Evolutionary conservation across 768 basidiomycete genomes (phyloP), one percentile per base, ranked within the genome.

Genomic region (Phanerodontia chrysosporium): DNA sequence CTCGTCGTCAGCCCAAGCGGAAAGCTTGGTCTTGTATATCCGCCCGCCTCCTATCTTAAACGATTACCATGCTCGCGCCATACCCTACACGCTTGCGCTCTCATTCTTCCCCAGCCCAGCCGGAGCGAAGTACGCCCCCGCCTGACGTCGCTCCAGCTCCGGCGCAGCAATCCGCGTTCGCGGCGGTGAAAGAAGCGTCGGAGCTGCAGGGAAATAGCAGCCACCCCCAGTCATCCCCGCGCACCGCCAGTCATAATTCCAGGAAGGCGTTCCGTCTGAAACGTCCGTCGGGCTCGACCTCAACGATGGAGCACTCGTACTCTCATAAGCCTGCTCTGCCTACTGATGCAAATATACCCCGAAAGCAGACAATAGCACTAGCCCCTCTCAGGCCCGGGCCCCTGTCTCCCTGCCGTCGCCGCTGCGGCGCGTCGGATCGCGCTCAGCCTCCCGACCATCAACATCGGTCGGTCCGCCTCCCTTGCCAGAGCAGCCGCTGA

Each of bases 241-340:
- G 62, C 27, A 61, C 55, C 45, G 55, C 45, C 55, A 45, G 55
- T 57, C 39, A 52, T 25, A 32, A 48, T 46, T 18, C 35, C 25
- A 45, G 28, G 14, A 14, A 28, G 42, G 35, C 61, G 28, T 60
- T 64, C 45, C 66, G 63, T 24, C 58, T 66, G 32, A 64, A 60
- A 45, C 64, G 66, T 16, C 64, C 64, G 35, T 60, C 62, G 18
- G 58, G 60, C 58, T 60, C 66, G 49, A 58, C 48, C 36, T 29
- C 59, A 22, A 60, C 60, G 21, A 57, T 58, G 51, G 49, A 45
- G 14, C 30, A 30, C 10, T 28, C 27, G 28, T 55, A 22, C 42
- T 14, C 36, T 36, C 27, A 25, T 32, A 44, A 48, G 32, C 13
- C 32, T 13, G 32, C 32, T 13, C 32, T 13, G 32, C 32, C 32